Evolutionary conservation across 1,284 basidiomycete species (phyloP).

Genomic region (Cystobasidium slooffiae): DNA sequence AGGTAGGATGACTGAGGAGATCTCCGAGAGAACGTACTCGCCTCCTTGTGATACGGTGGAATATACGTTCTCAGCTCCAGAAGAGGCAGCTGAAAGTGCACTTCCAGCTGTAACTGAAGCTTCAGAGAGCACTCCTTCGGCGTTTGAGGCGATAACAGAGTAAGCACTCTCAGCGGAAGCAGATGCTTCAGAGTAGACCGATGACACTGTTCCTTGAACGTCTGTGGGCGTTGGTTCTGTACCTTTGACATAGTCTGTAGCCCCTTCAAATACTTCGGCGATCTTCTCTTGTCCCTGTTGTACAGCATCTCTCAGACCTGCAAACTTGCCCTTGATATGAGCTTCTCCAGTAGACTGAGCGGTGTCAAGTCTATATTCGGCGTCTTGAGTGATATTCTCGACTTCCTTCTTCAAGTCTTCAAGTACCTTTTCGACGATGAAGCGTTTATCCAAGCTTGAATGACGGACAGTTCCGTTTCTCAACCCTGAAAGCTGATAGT

Average conservation of each 20-base stretch:
- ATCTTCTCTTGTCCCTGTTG: conserved; percentile 33
- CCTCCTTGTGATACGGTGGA: conserved; percentile 11
- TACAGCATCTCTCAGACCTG: conserved; percentile 47
- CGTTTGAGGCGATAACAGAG: neutral
- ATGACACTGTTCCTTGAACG: conserved; percentile 17
- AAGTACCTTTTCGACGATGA: conserved; percentile 43
- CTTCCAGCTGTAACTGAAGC: conserved; percentile 10
- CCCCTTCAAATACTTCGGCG: conserved; percentile 13
- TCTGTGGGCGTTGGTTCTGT: conserved; percentile 31
- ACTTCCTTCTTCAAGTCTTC: conserved; percentile 43
- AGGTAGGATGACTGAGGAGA: conserved; percentile 32
- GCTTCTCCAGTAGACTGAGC: conserved; percentile 43
- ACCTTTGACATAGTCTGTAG: conserved; percentile 22
- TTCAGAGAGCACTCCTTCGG: neutral
- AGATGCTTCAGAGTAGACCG: conserved; percentile 30
- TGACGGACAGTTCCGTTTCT: conserved; percentile 47
- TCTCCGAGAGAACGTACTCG: conserved; percentile 16
- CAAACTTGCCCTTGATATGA: conserved; percentile 50
- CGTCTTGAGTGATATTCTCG: conserved; percentile 41
- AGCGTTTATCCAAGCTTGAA: conserved; percentile 39
- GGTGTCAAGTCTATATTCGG: conserved; percentile 29
- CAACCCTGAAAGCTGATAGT: conserved; percentile 44
- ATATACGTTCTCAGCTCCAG: conserved; percentile 2
- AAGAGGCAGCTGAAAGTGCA: conserved; percentile 11
- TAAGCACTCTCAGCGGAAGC: conserved; percentile 31